These are phyloP conservation scores for Aureobasidium uvarum DNA, from an alignment of 2,329 filamentous ascomycete genomes.

Conservation along the genomic window DNA sequence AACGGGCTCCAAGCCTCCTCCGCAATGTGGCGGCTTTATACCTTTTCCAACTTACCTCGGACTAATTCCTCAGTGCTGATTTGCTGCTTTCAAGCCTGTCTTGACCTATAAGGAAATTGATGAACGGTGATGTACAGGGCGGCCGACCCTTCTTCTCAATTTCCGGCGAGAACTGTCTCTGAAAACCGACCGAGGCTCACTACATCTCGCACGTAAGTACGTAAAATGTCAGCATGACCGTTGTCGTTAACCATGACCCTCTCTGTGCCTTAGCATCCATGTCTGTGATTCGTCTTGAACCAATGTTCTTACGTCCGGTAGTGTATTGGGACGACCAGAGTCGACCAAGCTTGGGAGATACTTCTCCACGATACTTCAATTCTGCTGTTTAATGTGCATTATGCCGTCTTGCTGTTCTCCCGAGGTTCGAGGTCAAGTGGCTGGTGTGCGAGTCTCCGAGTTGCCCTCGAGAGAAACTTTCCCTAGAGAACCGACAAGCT, in stretches of 20 bases:
- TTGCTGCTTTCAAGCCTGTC: not conserved
- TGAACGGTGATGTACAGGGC: conserved; percentile 8
- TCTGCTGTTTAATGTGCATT: not conserved
- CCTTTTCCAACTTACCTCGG: conserved; percentile 8
- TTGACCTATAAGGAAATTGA: not conserved
- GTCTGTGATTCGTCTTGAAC: not conserved
- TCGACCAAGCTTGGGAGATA: not conserved
- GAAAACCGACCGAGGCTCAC: conserved; percentile 9
- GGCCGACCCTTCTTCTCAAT: not conserved
- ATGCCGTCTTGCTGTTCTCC: not conserved
- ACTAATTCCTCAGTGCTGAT: conserved; percentile 1
- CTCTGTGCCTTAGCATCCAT: not conserved
- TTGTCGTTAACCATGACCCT: not conserved
- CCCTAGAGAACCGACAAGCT: not conserved
- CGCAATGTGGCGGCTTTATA: conserved; percentile 21
- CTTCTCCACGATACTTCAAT: conserved; percentile 1
- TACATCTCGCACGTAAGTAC: conserved; percentile 11
- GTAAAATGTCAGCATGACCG: conserved; percentile 20
- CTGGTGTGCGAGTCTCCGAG: not conserved
- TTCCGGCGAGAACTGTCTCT: not conserved
- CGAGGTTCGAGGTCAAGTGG: conserved; percentile 13
- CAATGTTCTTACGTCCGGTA: not conserved
- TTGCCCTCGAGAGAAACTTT: not conserved
- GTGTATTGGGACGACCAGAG: not conserved
- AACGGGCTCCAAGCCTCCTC: conserved; percentile 7